Base-by-base conservation (phyloP, 371 early-diverging fungal species). In the Thermomucor indicae-seudaticae region DNA sequence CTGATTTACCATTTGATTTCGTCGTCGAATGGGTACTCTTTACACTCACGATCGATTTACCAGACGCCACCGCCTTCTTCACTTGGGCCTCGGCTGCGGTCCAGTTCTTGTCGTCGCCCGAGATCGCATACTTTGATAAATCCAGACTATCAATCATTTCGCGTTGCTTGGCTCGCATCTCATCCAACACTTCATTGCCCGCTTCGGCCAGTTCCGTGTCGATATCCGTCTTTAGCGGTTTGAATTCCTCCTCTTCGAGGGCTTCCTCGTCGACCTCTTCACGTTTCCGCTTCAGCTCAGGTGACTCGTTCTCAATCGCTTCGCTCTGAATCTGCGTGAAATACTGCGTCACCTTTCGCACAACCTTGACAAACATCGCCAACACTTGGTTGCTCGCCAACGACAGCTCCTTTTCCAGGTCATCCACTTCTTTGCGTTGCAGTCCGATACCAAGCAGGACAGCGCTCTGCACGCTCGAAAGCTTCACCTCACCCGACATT, bases 331-430 rank as follows among this genome's bases (percentile, higher is more conserved):
- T 62, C 39, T 72, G 65, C 38, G 76, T 70, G 69, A 87, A 84
- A 53, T 79, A 68, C 53, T 79, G 73, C 20, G 83, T 83, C 55
- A 86, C 66, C 69, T 91, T 92, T 55, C 89, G 81, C 44, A 96
- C 71, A 37, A 88, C 75, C 77, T 96, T 96, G 51, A 88, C 89
- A 64, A 98, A 95, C 60, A 97, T 66, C 0, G 97, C 98, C 71
- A 98, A 64, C 11, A 95, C 70, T 66, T 96, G 97, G 30, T 84
- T 81, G 8, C 81, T 78, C 0, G 93, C 88, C 41, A 97, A 61
- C 14, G 79, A 78, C n/a, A 97, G 65, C 43, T 97, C 97, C 51
- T 76, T 79, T 64, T 88, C 90, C 38, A 96, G 60, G 20, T 90
- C 88, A 43, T 94, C 91, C 6, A 96, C 72, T 1, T 85, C 76